These are phyloP conservation scores for Neoboletus magnificus DNA, from an alignment of 768 basidiomycete genomes.

Conservation along the genomic window DNA sequence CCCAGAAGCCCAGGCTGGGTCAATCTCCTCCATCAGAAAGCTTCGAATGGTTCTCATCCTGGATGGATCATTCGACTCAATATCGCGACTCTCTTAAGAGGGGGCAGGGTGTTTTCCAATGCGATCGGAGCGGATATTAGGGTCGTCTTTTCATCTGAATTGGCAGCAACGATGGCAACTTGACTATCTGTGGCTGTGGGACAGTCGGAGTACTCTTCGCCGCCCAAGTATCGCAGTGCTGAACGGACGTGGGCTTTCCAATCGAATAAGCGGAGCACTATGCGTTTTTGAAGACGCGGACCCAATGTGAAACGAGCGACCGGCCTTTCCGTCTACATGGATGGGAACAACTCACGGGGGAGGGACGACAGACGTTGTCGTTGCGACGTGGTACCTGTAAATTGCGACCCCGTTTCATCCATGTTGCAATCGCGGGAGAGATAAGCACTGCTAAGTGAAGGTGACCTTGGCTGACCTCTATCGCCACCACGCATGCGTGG, in stretches of 20 bases:
- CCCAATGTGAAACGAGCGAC: not conserved
- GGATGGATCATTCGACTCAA: not conserved
- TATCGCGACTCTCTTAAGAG: too few relatives aligned
- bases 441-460: not conserved
- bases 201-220: not conserved
- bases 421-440: not conserved
- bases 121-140: not conserved
- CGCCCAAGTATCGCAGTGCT: not conserved
- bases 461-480: not conserved
- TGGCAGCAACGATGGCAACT: too few relatives aligned
- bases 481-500: not conserved
- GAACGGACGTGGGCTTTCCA: not conserved
- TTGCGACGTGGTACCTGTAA: not conserved
- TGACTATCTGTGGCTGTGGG: not conserved
- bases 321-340: conserved; percentile 15
- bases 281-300: not conserved
- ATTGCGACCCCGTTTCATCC: not conserved
- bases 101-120: not conserved
- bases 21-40: not conserved
- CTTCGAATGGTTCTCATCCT: not conserved
- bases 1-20: not conserved
- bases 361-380: too few relatives aligned
- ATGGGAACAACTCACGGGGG: not conserved
- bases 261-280: not conserved
- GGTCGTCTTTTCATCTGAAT: not conserved